Evolutionary conservation across 305 asterid species (phyloP).

Genomic region (Fraxinus platypoda): DNA sequence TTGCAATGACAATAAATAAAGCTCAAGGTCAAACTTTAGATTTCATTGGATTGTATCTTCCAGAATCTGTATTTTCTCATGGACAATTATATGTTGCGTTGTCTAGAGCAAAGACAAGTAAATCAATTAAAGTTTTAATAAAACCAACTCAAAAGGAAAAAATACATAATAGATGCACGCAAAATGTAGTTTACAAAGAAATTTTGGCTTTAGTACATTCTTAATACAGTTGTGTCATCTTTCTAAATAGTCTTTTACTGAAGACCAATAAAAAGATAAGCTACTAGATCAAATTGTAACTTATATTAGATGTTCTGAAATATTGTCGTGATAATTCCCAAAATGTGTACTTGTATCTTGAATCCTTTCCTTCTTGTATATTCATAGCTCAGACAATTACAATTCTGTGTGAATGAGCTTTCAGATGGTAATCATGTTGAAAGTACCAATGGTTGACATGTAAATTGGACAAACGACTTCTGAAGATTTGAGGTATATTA

Average conservation of each 20-base stretch:
- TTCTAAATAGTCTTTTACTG: constrained; percentile 62
- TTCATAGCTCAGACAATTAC: constrained; percentile 77
- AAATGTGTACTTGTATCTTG: too few relatives aligned
- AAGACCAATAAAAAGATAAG: constrained; percentile 85
- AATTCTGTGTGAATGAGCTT: constrained; percentile 65
- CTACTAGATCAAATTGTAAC: not conserved
- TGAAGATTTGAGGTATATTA: not conserved
- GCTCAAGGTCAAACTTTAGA: not conserved
- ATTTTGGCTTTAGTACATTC: too few relatives aligned
- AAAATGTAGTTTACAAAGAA: not conserved
- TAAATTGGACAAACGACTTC: not conserved
- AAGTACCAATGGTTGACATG: constrained; percentile 24
- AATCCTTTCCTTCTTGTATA: not conserved
- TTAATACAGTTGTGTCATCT: too few relatives aligned
- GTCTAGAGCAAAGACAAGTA: not conserved
- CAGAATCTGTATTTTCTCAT: not conserved
- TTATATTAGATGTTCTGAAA: not conserved
- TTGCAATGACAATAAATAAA: too few relatives aligned
- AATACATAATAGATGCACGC: not conserved
- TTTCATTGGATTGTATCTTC: not conserved
- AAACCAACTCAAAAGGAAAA: not conserved
- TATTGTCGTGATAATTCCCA: too few relatives aligned
- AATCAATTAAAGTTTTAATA: not conserved
- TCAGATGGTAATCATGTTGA: constrained; percentile 43
- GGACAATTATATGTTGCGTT: not conserved